Evolutionary conservation across 1,139 yeast species (phyloP), one percentile per base, ranked within the genome.

Genomic region (Geotrichum macrosporum): DNA sequence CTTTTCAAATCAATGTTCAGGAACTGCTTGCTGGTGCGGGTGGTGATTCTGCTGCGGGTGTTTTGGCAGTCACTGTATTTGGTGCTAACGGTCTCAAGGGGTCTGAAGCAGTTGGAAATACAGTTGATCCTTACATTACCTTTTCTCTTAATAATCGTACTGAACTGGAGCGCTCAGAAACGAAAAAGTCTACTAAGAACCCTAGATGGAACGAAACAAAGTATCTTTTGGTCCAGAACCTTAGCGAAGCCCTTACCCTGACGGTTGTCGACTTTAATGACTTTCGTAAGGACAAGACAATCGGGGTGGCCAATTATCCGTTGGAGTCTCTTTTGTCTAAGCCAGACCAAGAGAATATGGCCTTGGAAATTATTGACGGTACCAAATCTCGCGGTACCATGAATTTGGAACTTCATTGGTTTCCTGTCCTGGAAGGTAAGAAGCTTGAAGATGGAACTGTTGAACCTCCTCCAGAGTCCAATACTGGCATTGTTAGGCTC

Each of bases 1-100:
- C 96, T 3, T 85, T 87, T 73, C 95, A 92, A 69, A 72, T 92
- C 62, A 92, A 92, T 60, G 76, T 92, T 42, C 95, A 94, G 63
- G 96, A 88, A 68, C 72, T 92, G 62, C 69, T 92, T 59, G 84
- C 95, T 21, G 96, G 96, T 60, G 78, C 86, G 50, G 82, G 85
- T 36, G 69, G 80, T 50, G 83, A 82, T 58, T 79, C 94, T 20
- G 84, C 97, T 9, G 75, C 87, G 57, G 98, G 98, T 68, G 86
- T 92, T 22, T 69, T 89, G 56, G 82, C 82, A 39, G 69, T 92
- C 45, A 78, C 76, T 31, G 73, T 84, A 31, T 78, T 79, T 58
- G 70, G 76, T 39, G 96, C 94, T 20, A 74, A 73, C 54, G 78
- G 76, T 36, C 71, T 92, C 60, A 79, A 76, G 60, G 84, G 86